Evolutionary conservation across 768 basidiomycete species (phyloP), one percentile per base, ranked within the genome.

Genomic region (Lactarius pseudohatsudake): DNA sequence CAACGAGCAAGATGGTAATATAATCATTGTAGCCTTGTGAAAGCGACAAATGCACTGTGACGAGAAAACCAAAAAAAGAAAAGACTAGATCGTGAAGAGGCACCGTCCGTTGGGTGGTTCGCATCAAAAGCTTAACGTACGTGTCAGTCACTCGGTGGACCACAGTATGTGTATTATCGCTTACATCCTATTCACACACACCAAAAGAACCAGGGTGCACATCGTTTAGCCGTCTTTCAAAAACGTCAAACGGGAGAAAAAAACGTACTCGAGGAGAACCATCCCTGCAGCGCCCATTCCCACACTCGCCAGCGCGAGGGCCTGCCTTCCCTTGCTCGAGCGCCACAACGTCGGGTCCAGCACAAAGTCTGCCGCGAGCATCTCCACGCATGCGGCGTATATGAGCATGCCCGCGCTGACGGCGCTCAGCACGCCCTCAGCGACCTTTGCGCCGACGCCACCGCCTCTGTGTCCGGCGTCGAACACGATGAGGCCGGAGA

Each of bases 361-460:
- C 53, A 93, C 89, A 70, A 93, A 92, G 75, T 94, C 91, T 3
- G 85, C 91, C 0, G 90, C 91, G 60, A 94, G 84, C 89, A 94
- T 93, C 80, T 93, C 92, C 8, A 93, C 90, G 11, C 87, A 90
- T 13, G 88, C 85, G 0, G 88, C 91, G 71, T 92, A 93, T 55
- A 88, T 91, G 58, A 94, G 82, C 88, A 93, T 86, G 3, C 91
- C 91, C 0, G 91, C 89, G 0, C 89, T 91, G 38, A 92, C 80
- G n/a, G 89, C 90, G 8, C 86, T 88, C 87, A 92, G 87, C 54
- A 92, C 72, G 26, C 91, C 91, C 73, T 90, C 87, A 1, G 81
- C 80, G 18, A 89, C 79, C 43, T 79, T 76, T 74, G 87, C 78
- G n/a, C 79, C 78, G 11, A 79, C 83, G 72, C 67, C 72, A 74